Conservation (phyloP, 495 filamentous ascomycete species). For the Lepraria neglecta region DNA sequence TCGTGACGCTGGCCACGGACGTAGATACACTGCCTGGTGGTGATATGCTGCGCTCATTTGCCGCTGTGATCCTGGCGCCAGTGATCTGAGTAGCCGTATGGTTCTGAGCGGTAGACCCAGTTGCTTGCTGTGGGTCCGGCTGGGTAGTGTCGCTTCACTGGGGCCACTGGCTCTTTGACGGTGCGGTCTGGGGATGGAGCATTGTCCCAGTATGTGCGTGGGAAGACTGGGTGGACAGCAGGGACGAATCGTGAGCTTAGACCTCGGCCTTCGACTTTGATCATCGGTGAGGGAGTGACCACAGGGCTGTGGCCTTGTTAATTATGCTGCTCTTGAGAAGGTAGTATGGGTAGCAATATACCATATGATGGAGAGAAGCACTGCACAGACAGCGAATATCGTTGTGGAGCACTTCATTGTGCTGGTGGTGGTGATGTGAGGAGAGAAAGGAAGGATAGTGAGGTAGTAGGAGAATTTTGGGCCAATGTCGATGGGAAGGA, state of each 20-base stretch:
- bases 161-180: constrained; percentile 8
- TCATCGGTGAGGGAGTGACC: constrained; percentile 16
- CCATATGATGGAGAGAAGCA: constrained; percentile 21
- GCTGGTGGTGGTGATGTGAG: not conserved
- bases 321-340: not conserved
- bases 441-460: not conserved
- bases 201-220: constrained; percentile 21
- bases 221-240: constrained; percentile 21
- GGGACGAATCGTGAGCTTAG: constrained; percentile 23
- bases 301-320: constrained; percentile 13
- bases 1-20: not conserved
- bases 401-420: constrained; percentile 22
- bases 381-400: constrained; percentile 20
- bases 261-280: constrained; percentile 21
- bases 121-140: constrained; percentile 9
- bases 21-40: not conserved
- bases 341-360: constrained; percentile 10
- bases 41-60: not conserved
- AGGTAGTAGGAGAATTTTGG: not conserved
- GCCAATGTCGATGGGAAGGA: not conserved
- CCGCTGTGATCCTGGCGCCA: not conserved
- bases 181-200: not conserved
- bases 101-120: constrained; percentile 9
- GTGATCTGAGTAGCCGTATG: not conserved
- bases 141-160: constrained; percentile 1